phyloP scores from a whole-genome alignment of 2,329 filamentous ascomycete genomes.

The Aspergillus amoenus region DNA sequence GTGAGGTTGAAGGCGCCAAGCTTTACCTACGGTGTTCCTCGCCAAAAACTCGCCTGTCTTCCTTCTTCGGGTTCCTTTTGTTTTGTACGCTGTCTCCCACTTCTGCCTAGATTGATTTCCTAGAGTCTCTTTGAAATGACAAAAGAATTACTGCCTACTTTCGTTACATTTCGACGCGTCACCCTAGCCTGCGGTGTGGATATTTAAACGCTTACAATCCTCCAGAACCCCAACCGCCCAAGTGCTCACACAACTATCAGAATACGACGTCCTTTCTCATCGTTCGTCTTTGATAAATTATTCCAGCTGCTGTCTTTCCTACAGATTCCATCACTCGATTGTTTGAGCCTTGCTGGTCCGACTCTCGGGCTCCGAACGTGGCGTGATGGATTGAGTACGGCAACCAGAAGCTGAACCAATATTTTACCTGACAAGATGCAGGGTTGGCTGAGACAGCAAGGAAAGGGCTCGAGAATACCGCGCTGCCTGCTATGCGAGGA shows the following conservation, averaged over 20 bases:
- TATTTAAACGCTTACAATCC: not conserved
- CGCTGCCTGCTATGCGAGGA: no score
- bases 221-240: not conserved
- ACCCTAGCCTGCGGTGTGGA: not conserved
- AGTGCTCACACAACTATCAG: not conserved
- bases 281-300: not conserved
- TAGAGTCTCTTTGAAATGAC: not conserved
- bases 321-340: not conserved
- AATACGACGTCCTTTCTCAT: not conserved
- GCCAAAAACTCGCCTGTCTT: not conserved
- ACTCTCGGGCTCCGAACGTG: not conserved
- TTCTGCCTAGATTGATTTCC: not conserved
- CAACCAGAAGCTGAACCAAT: not conserved
- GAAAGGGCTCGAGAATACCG: no score
- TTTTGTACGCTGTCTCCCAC: not conserved
- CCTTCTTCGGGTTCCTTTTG: not conserved
- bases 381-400: not conserved
- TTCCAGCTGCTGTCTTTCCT: not conserved
- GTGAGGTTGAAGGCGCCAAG: constrained; percentile 5
- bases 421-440: not conserved
- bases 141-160: not conserved
- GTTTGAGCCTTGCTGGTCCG: not conserved
- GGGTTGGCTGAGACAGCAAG: no score
- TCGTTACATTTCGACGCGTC: not conserved
- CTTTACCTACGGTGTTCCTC: not conserved